These are phyloP conservation scores for Alloascoidea hylecoeti DNA, from an alignment of 805 yeast species.

Conservation along the genomic window DNA sequence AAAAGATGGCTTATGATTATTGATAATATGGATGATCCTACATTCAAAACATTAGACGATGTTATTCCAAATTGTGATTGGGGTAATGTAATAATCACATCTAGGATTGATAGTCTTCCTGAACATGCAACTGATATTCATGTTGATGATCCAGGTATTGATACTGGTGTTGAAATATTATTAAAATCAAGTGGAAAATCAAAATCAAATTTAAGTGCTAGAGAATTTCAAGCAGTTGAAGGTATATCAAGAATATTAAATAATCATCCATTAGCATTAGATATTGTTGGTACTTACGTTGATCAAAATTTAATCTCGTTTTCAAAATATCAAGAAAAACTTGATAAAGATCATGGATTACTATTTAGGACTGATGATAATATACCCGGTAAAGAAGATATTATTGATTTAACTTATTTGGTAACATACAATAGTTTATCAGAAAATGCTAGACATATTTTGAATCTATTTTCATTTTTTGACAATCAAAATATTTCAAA, in stretches of 20 bases:
- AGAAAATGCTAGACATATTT: neutral
- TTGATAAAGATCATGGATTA: neutral
- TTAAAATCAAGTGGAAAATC: neutral
- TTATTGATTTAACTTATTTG: neutral
- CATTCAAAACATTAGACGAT: neutral
- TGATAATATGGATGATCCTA: neutral
- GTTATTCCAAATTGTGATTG: neutral
- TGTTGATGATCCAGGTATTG: neutral
- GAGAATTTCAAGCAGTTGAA: neutral
- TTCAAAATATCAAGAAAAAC: neutral
- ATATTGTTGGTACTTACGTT: neutral
- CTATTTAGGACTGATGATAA: conserved; percentile 1
- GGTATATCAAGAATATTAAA: neutral
- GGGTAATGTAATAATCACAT: neutral
- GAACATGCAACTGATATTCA: neutral
- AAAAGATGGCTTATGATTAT: neutral
- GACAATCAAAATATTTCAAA: neutral
- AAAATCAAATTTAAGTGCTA: neutral
- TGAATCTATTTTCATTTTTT: neutral
- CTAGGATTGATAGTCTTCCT: too few species aligned
- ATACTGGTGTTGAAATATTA: neutral
- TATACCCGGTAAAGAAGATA: neutral
- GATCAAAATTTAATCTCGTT: neutral
- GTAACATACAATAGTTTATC: neutral
- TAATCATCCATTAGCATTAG: neutral